Base-by-base conservation (phyloP, 768 basidiomycete genomes). In the Clitopilus passeckerianus region DNA sequence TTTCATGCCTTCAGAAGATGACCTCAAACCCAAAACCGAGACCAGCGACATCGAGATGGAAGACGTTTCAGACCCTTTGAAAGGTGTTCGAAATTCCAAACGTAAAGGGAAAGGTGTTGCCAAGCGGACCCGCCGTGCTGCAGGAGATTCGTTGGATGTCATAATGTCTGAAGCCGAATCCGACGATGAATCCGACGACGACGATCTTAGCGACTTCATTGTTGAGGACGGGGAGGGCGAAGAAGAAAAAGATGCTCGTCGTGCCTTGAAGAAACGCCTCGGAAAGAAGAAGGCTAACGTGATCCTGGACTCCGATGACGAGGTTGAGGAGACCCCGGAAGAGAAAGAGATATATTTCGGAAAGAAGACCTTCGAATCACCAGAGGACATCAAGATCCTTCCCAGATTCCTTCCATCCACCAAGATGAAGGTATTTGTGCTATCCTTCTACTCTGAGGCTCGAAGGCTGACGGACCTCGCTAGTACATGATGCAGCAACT, bases 351-450 rank as follows among this genome's bases (percentile, higher is more conserved):
- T 50, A 4, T 50, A 50, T 12, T 22, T 18, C 20, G 54, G 35
- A 55, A 33, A 30, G 54, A 70, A 71, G 54, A 68, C 56, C 16
- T 56, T 65, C 33, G 46, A 70, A 3, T 63, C 72, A 7, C 62
- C 67, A 34, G 76, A 73, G 44, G 70, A 71, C 6, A 68, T 83
- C 59, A 76, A 78, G 63, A 61, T 76, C 12, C 77, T 85, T 73
- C 76, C 84, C 15, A 73, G 77, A 33, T 86, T 89, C 70, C 65
- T 86, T 35, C 86, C 87, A 0, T 87, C 87, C 5, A 87, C 86
- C 1, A 91, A 90, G 77, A 87, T 90, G 87, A 85, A 86, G 75
- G 85, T 85, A 60, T 34, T 75, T 64, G 50, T 12, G 20, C 9
- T 54, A 22, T 22, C 30, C 20, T 20, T 54, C n/a, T 30, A n/a